phyloP scores from a whole-genome alignment of 2,329 filamentous ascomycete species.

The Monosporascus sp. region DNA sequence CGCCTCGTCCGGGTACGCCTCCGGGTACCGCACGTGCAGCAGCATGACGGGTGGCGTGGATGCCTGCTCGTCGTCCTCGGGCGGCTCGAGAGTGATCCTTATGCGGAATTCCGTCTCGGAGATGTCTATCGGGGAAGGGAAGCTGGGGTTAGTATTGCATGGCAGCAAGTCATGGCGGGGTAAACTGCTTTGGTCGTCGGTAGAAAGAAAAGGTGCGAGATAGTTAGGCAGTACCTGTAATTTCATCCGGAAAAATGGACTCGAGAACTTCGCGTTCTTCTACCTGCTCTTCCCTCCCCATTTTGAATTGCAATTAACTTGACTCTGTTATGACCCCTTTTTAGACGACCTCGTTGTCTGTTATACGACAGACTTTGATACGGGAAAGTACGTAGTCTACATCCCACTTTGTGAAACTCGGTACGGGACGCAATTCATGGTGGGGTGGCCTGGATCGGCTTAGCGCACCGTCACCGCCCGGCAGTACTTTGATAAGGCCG shows the following conservation, averaged over 20 bases:
- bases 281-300: constrained; percentile 79
- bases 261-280: constrained; percentile 97
- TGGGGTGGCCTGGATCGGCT: constrained; percentile 1
- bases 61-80: constrained; percentile 56
- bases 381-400: no score
- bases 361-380: no score
- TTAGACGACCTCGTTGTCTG: no score
- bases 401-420: neutral
- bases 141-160: neutral
- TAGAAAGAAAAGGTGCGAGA: constrained; percentile 5
- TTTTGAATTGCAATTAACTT: constrained; percentile 26
- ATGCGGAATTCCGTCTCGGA: constrained; percentile 87
- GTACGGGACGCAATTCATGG: neutral
- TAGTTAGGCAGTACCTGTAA: constrained; percentile 59
- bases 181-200: neutral
- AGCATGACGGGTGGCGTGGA: constrained; percentile 65
- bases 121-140: constrained; percentile 55
- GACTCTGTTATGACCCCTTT: no score
- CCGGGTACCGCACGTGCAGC: constrained; percentile 84
- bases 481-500: constrained; percentile 3
- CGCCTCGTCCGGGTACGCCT: constrained; percentile 81
- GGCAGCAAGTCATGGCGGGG: constrained; percentile 1
- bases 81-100: constrained; percentile 75
- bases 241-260: constrained; percentile 97
- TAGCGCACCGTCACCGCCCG: constrained; percentile 14